These are phyloP conservation scores for Geotrichum siamense DNA, from an alignment of 1,139 yeast species.

Conservation along the genomic window DNA sequence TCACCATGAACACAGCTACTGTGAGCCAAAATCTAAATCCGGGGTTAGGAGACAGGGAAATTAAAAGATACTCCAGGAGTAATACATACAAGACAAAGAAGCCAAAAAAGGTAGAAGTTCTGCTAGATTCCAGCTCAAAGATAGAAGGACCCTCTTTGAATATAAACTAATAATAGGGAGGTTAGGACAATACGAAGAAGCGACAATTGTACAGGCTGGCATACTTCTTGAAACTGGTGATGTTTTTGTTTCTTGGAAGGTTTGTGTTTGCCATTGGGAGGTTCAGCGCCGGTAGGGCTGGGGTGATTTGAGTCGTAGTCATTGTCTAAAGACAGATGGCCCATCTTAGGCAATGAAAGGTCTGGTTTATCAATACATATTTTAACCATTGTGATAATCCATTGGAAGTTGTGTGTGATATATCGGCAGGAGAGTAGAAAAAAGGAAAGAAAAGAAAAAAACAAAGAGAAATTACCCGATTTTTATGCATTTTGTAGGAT, in stretches of 20 bases:
- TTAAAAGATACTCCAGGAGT: not conserved
- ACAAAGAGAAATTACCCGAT: too few relatives aligned
- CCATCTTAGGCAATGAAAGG: constrained; percentile 9
- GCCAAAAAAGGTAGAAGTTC: constrained; percentile 31
- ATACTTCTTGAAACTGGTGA: constrained; percentile 11
- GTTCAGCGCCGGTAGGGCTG: not conserved
- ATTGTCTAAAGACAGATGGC: constrained; percentile 12
- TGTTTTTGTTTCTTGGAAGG: not conserved
- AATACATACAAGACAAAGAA: constrained; percentile 30
- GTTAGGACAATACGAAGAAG: not conserved
- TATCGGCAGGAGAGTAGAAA: too few relatives aligned
- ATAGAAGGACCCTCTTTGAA: constrained; percentile 21
- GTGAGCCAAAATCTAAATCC: constrained; percentile 9
- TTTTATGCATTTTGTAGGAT: too few relatives aligned
- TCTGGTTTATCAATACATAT: too few relatives aligned
- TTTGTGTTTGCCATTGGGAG: not conserved
- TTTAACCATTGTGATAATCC: too few relatives aligned
- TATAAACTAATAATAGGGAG: constrained; percentile 6
- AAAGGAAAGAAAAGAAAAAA: too few relatives aligned
- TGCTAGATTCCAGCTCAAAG: constrained; percentile 26
- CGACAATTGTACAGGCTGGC: too few relatives aligned
- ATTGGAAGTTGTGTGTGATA: too few relatives aligned
- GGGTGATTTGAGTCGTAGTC: constrained; percentile 10
- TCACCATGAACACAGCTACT: constrained; percentile 29
- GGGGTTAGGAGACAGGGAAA: not conserved